Percentiles rank a stretch among this genome's conserved stretches.
Conservation (phyloP, 179 eudicot genomes). For the Silene coronaria region DNA sequence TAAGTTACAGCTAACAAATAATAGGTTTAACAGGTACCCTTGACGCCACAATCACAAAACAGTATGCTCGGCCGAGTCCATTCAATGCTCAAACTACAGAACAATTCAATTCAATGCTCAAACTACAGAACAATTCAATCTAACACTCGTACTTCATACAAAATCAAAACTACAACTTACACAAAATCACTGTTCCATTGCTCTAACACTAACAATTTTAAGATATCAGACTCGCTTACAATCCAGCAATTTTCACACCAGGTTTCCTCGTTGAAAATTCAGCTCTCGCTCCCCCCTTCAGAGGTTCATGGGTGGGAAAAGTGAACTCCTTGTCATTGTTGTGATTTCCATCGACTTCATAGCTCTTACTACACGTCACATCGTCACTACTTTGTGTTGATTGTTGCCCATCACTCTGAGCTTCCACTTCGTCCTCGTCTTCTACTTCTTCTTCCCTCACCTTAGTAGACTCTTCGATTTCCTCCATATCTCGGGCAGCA, state of each 20-base stretch:
- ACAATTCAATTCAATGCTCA: background rate
- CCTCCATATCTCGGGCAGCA: conserved; percentile 31
- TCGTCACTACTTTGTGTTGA: conserved; percentile 33
- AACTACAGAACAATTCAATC: background rate
- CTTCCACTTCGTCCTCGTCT: conserved; percentile 53
- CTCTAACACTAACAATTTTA: conserved; percentile 13
- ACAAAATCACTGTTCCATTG: background rate
- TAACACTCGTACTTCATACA: background rate
- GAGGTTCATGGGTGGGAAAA: conserved; percentile 48
- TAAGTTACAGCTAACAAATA: background rate
- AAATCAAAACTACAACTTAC: background rate
- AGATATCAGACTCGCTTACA: background rate
- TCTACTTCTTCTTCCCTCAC: conserved; percentile 46
- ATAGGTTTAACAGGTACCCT: background rate
- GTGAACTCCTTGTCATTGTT: conserved; percentile 32
- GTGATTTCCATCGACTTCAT: conserved; percentile 22
- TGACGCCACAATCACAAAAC: conserved; percentile 4
- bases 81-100: conserved; percentile 5
- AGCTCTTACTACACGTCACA: conserved; percentile 26
- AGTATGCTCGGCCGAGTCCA: background rate
- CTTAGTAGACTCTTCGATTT: conserved; percentile 35
- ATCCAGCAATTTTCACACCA: conserved; percentile 25
- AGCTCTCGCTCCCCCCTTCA: conserved; percentile 49
- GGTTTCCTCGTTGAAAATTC: conserved; percentile 29
- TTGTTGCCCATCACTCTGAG: conserved; percentile 30